These are phyloP conservation scores for Sphagnum fallax DNA, from an alignment of 228 moss, liverwort and hornwort species.

Conservation along the genomic window DNA sequence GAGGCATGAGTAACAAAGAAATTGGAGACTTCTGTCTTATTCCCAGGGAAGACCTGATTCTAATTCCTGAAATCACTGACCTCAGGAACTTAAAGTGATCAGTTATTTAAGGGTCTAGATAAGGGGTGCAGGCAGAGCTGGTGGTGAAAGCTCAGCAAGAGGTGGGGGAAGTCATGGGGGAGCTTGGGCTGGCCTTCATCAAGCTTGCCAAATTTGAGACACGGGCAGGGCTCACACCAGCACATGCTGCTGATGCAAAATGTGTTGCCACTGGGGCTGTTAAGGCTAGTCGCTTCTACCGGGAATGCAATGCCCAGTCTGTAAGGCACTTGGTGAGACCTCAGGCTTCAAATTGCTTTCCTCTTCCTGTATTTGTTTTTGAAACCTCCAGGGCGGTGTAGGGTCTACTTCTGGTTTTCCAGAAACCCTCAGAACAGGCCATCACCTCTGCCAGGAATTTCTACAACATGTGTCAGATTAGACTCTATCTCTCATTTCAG, in stretches of 20 bases:
- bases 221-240: conserved; percentile 43
- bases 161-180: conserved; percentile 98
- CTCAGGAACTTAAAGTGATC: conserved; percentile 1
- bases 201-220: conserved; percentile 97
- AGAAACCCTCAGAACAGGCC: neutral
- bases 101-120: neutral
- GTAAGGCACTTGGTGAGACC: conserved; percentile 80
- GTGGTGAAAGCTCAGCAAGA: conserved; percentile 95
- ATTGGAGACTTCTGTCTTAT: neutral
- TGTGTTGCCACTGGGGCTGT: conserved; percentile 90
- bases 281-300: conserved; percentile 89
- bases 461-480: too few relatives aligned
- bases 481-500: too few relatives aligned
- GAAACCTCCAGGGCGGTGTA: neutral
- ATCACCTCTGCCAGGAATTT: neutral
- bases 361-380: neutral
- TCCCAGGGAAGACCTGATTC: neutral
- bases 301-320: conserved; percentile 87
- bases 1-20: neutral
- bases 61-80: neutral
- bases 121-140: conserved; percentile 63
- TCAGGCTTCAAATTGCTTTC: neutral
- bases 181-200: conserved; percentile 85
- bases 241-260: conserved; percentile 74
- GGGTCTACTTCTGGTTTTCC: neutral